phyloP scores from a whole-genome alignment of 2,329 filamentous ascomycete species.

The Curvularia hawaiiensis region DNA sequence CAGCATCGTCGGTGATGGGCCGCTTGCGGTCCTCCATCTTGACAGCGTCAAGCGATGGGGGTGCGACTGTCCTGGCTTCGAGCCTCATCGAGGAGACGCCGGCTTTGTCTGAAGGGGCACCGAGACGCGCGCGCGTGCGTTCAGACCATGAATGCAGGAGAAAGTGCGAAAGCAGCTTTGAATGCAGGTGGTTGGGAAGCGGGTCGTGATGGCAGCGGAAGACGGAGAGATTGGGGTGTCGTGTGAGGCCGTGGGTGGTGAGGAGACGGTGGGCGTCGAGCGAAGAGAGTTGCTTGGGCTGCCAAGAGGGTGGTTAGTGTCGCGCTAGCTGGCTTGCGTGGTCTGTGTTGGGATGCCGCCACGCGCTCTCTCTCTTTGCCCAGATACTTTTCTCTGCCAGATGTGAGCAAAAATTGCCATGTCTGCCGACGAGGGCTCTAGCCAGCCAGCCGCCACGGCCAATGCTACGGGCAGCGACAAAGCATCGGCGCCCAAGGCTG shows the following conservation, averaged over 20 bases:
- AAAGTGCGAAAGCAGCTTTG: slow-evolving; percentile 15
- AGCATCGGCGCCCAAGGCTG: slow-evolving; percentile 19
- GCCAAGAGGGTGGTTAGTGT: slow-evolving; percentile 14
- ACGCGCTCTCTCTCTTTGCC: slow-evolving; percentile 1
- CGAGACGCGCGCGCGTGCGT: slow-evolving; percentile 21
- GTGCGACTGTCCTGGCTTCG: slow-evolving; percentile 73
- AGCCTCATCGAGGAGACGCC: slow-evolving; percentile 78
- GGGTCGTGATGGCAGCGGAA: slow-evolving; percentile 17
- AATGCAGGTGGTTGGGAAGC: slow-evolving; percentile 33
- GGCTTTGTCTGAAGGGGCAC: slow-evolving; percentile 32
- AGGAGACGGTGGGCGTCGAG: slow-evolving; percentile 23
- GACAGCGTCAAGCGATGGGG: slow-evolving; percentile 77
- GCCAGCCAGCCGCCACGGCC: slow-evolving; percentile 17
- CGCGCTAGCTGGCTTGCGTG: slow-evolving; percentile 13
- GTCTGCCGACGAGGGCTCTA: slow-evolving; percentile 33
- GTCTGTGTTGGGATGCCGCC: slow-evolving; percentile 16
- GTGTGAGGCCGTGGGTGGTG: slow-evolving; percentile 31
- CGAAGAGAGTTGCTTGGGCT: slow-evolving; percentile 26
- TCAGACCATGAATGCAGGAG: slow-evolving; percentile 28
- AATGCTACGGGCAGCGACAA: slow-evolving; percentile 22
- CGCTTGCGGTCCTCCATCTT: slow-evolving; percentile 99
- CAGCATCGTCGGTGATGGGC: slow-evolving; percentile 84
- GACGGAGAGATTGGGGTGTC: slow-evolving; percentile 24
- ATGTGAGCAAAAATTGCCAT: slow-evolving; percentile 20
- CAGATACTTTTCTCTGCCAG: slow-evolving; percentile 1